Evolutionary conservation across 805 yeast species (phyloP).

Genomic region (Kazachstania psychrophila): DNA sequence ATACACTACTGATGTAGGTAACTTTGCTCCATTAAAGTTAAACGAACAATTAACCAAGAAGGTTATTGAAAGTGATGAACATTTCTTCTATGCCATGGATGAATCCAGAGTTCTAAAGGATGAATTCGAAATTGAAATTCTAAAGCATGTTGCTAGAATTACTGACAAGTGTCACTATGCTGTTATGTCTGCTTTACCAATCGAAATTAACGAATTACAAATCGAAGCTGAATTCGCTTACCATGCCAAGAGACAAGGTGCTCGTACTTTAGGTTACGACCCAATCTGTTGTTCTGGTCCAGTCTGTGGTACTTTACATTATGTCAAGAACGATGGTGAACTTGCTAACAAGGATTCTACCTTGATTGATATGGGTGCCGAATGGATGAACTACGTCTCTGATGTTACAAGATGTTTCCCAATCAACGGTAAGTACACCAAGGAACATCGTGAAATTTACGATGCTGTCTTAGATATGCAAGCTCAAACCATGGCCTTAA

Average conservation of each 20-base stretch:
- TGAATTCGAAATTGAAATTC: conserved; percentile 61
- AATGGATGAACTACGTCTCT: conserved; percentile 85
- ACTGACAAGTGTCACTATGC: conserved; percentile 85
- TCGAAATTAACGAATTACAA: conserved; percentile 80
- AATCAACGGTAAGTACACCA: conserved; percentile 77
- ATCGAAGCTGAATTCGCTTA: conserved; percentile 92
- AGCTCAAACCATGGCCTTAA: conserved; percentile 51
- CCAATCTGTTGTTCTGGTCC: conserved; percentile 95
- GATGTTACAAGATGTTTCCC: conserved; percentile 97
- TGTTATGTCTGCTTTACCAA: conserved; percentile 86
- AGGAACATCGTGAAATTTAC: conserved; percentile 78
- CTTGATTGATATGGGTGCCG: conserved; percentile 94
- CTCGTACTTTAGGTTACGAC: conserved; percentile 81
- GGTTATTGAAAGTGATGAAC: conserved; percentile 37
- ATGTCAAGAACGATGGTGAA: conserved; percentile 68
- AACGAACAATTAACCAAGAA: background rate
- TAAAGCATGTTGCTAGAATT: conserved; percentile 74
- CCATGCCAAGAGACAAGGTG: conserved; percentile 89
- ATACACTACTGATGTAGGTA: conserved; percentile 49
- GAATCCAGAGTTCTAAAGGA: conserved; percentile 84
- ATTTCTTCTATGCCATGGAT: conserved; percentile 66
- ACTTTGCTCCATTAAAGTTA: conserved; percentile 27
- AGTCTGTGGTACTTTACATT: conserved; percentile 83
- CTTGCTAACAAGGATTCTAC: conserved; percentile 52
- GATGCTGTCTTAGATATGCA: conserved; percentile 80